Base-by-base conservation (phyloP, 805 yeast species). In the Kodamaea hsintzibuensis region DNA sequence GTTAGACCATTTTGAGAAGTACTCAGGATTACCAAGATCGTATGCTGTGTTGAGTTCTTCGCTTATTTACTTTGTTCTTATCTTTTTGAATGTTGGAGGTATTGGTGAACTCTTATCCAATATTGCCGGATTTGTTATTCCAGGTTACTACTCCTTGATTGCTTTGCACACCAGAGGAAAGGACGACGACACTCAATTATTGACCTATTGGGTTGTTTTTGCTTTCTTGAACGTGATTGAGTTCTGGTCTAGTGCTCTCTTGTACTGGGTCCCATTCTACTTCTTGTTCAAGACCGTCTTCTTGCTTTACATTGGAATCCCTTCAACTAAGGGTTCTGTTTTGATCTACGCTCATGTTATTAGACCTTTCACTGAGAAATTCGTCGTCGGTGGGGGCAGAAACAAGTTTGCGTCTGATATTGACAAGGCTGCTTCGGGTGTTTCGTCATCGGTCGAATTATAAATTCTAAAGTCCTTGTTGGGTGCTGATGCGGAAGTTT, bases 191-290 rank as follows among this genome's bases (percentile, higher is more conserved):
- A 85, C 95, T 47, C 86, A 88, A 70, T 83, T 89, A 69, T 82
- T 95, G 67, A 89, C 98, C 12, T 95, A 95, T 80, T 95, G 99
- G 99, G 97, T 95, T 55, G 96, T 95, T n/a, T 95, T 89, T 69
- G 96, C 97, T 13, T 85, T 86, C 63, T 83, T 95, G 77, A 90
- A 86, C 71, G 92, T 95, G 51, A 69, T 91, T 65, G 99, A 95
- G 78, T 95, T 91, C 82, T 95, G 98, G 98, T 86, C 97, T 52
- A 83, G 85, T 66, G 88, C 97, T 38, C 87, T 95, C 64, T 80
- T 93, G 55, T 91, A 91, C 82, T 90, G 97, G 96, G 75, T 95
- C 61, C 99, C 99, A 66, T 91, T 95, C 70, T 95, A 95, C 82
- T 95, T 92, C 84, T 83, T 95, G 67, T 80, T 95, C 79, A 95